These are phyloP conservation scores for Dissophora globulifera DNA, from an alignment of 192 early-diverging fungal genomes.

Conservation along the genomic window DNA sequence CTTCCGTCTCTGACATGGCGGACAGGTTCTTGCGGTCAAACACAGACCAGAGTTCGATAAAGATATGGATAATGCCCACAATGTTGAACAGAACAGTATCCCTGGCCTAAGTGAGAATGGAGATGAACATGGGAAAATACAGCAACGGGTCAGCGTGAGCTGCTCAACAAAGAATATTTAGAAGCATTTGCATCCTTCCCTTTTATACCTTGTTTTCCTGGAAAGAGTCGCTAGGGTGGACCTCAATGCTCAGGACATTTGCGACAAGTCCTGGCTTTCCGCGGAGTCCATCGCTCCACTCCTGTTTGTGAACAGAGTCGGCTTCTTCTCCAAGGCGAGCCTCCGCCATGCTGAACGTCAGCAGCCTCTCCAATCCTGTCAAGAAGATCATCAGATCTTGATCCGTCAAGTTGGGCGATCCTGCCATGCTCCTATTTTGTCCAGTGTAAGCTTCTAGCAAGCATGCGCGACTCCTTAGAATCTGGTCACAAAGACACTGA, in stretches of 20 bases:
- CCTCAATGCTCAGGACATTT: slow-evolving; percentile 42
- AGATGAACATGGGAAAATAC: background rate
- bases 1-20: slow-evolving; percentile 14
- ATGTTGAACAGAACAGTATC: slow-evolving; percentile 60
- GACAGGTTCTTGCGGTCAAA: slow-evolving; percentile 46
- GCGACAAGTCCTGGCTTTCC: slow-evolving; percentile 41
- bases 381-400: slow-evolving; percentile 52
- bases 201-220: slow-evolving; percentile 44
- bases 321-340: slow-evolving; percentile 48
- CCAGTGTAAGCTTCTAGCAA: slow-evolving; percentile 25
- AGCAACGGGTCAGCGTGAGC: background rate
- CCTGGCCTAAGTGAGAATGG: slow-evolving; percentile 46
- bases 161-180: too few relatives aligned
- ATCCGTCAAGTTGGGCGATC: slow-evolving; percentile 32
- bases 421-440: background rate
- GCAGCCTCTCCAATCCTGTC: slow-evolving; percentile 40
- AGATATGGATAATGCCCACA: slow-evolving; percentile 58
- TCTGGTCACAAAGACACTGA: slow-evolving; percentile 70
- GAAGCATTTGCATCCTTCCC: too few relatives aligned
- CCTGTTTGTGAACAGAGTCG: slow-evolving; percentile 40
- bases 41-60: slow-evolving; percentile 61
- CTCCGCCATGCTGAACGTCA: slow-evolving; percentile 46
- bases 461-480: slow-evolving; percentile 45
- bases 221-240: slow-evolving; percentile 41
- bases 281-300: slow-evolving; percentile 42